Evolutionary conservation across 257 asterid genomes (phyloP), one percentile per base, ranked within the genome.

Genomic region (Lavandula angustifolia): DNA sequence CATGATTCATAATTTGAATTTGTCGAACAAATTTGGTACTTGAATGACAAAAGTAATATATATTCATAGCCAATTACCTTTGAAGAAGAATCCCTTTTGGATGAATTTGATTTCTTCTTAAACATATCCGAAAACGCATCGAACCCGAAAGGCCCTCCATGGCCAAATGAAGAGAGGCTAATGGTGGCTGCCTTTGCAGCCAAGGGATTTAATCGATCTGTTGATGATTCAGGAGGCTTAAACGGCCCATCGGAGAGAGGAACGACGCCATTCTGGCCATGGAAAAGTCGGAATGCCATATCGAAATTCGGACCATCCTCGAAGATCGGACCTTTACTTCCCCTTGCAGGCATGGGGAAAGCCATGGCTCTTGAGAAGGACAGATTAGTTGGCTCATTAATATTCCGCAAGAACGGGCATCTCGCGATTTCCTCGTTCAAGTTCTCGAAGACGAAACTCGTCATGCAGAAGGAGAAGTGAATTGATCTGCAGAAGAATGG

Each of bases 251-350:
- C 92, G 7, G 96, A 82, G 53, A 94, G 97, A 14, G 97, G 99
- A 55, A 94, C 97, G n/a, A 85, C 95, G 38, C 99, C 97, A 11
- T 87, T 82, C 79, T 94, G 85, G 68, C 99, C 99, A 63, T 94
- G 99, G 84, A 94, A 94, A 67, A 90, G 82, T 59, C 82, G 85
- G 76, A 94, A 94, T 17, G 97, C 94, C 81, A 67, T 73, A 54
- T 85, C 94, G 69, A 94, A 94, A 78, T 94, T 94, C 22, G 94
- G 88, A 54, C 92, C 99, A 78, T 94, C 99, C 83, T 87, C 97
- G 58, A 90, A 89, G 66, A 94, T 90, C 17, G 99, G 99, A 44
- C 99, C 95, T 74, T 84, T 89, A 49, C 75, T 78, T 12, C 80
- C 91, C 47, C 49, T 70, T 82, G 86, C 99, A 3, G 71, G 89